Conservation (phyloP, 169 alveolate species). For the Plasmodium blacklocki region DNA sequence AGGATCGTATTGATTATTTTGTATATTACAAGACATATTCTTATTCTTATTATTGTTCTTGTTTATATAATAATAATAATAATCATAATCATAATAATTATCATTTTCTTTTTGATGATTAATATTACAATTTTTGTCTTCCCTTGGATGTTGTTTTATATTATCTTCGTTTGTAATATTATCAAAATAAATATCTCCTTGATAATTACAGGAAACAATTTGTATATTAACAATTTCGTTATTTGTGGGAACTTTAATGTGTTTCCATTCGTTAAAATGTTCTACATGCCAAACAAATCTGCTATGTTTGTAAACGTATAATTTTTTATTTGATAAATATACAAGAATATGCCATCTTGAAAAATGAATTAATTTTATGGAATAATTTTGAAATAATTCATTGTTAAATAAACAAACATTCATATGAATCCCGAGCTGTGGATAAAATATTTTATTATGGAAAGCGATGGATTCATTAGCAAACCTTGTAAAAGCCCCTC, state of each 20-base stretch:
- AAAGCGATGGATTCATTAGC: slow-evolving; percentile 47
- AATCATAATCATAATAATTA: neutral
- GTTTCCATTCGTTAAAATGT: slow-evolving; percentile 54
- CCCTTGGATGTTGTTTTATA: neutral
- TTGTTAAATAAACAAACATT: slow-evolving; percentile 25
- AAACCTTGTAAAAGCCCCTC: slow-evolving; percentile 34
- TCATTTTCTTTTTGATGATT: neutral
- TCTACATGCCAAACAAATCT: slow-evolving; percentile 24
- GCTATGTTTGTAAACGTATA: slow-evolving; percentile 46
- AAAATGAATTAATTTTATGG: slow-evolving; percentile 32
- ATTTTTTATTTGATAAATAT: slow-evolving; percentile 35
- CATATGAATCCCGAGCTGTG: slow-evolving; percentile 62
- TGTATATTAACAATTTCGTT: slow-evolving; percentile 46
- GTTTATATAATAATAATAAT: neutral
- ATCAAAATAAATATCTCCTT: slow-evolving; percentile 48
- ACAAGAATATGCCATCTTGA: slow-evolving; percentile 72
- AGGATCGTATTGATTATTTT: slow-evolving; percentile 13
- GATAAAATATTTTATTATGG: slow-evolving; percentile 15
- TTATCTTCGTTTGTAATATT: neutral
- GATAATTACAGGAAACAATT: slow-evolving; percentile 45
- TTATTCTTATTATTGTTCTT: neutral
- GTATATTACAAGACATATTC: too few species aligned
- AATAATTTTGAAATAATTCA: slow-evolving; percentile 11
- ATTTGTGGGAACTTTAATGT: slow-evolving; percentile 14
- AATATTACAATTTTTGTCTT: neutral